Conservation (phyloP, 1,284 basidiomycete genomes). For the Tilletia setariae region DNA sequence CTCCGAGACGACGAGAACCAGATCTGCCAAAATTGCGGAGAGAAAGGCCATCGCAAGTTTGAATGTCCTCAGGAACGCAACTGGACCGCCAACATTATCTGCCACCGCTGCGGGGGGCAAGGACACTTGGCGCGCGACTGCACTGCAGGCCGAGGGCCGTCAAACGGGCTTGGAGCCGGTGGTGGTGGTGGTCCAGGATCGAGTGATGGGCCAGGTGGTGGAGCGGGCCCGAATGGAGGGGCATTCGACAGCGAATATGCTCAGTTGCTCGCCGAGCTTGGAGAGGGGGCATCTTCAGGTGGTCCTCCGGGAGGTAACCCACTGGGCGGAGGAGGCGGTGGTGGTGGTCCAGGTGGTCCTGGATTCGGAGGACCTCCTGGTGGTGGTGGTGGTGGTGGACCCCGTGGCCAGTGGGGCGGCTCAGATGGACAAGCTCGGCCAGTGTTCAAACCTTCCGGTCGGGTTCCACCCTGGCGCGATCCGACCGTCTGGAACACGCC, state of each 20-base stretch:
- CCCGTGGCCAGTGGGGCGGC: background rate
- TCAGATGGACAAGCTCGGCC: constrained; percentile 23
- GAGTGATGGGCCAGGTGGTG: constrained; percentile 44
- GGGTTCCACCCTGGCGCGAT: constrained; percentile 53
- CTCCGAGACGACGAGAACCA: constrained; percentile 99
- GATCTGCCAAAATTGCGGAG: constrained; percentile 95
- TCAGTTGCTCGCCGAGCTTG: constrained; percentile 94
- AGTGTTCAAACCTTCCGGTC: constrained; percentile 16
- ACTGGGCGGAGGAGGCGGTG: constrained; percentile 24
- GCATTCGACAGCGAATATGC: constrained; percentile 94
- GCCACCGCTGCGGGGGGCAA: constrained; percentile 51
- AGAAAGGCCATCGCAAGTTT: constrained; percentile 64
- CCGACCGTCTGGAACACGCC: constrained; percentile 48
- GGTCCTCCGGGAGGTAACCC: constrained; percentile 24
- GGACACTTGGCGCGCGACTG: constrained; percentile 53
- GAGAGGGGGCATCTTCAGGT: constrained; percentile 66
- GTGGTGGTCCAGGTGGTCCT: constrained; percentile 21
- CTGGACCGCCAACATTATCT: constrained; percentile 50
- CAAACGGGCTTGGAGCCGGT: constrained; percentile 58
- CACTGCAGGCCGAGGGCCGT: constrained; percentile 64
- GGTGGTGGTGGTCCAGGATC: constrained; percentile 51
- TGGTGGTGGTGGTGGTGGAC: constrained; percentile 7
- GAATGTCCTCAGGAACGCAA: constrained; percentile 52
- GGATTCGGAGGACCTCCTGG: constrained; percentile 22
- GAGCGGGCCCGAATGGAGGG: constrained; percentile 39